These are phyloP conservation scores for Tetracladium setigerum DNA, from an alignment of 495 filamentous ascomycete genomes.

Conservation along the genomic window DNA sequence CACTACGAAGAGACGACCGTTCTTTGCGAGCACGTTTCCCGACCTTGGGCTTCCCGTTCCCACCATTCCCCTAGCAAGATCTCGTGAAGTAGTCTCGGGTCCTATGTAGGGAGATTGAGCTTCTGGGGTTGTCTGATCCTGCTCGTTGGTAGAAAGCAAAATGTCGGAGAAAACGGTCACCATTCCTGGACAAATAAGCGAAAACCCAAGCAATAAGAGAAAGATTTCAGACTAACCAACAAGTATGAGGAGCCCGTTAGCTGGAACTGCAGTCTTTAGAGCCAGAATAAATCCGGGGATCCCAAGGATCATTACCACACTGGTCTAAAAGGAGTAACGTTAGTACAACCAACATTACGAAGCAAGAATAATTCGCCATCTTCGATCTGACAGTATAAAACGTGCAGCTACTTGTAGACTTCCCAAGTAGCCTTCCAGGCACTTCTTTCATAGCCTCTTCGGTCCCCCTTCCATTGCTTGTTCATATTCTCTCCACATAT, in stretches of 20 bases:
- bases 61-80: constrained; percentile 3
- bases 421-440: no score
- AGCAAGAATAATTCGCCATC: neutral
- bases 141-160: constrained; percentile 20
- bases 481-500: no score
- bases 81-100: constrained; percentile 9
- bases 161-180: constrained; percentile 26
- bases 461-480: no score
- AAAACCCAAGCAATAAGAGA: neutral
- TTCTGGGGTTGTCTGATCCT: constrained; percentile 17
- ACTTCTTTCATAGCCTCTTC: no score
- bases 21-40: constrained; percentile 11
- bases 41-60: constrained; percentile 11
- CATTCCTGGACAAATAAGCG: constrained; percentile 23
- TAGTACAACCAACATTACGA: constrained; percentile 10
- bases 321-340: constrained; percentile 28
- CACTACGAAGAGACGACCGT: constrained; percentile 14
- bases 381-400: no score
- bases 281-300: constrained; percentile 29
- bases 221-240: constrained; percentile 28
- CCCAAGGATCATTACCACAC: constrained; percentile 40
- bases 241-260: constrained; percentile 38
- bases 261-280: constrained; percentile 40
- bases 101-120: constrained; percentile 18
- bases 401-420: no score